phyloP scores from a whole-genome alignment of 2,329 filamentous ascomycete genomes.

The Penicillium sp. region DNA sequence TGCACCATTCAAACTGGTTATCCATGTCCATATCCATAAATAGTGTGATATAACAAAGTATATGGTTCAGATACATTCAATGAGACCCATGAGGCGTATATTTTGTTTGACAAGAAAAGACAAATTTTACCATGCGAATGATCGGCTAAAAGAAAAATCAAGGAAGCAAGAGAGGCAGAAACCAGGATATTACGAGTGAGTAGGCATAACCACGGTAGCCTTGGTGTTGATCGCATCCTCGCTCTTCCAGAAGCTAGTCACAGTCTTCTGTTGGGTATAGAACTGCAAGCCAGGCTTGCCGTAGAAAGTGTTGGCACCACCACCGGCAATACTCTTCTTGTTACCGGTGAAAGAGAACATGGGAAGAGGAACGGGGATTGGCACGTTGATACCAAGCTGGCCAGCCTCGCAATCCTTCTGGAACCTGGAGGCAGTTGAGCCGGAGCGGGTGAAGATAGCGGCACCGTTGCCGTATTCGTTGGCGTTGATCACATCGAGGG shows the following conservation, averaged over 20 bases:
- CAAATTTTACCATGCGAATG: background rate
- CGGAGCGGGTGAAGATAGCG: conserved; percentile 63
- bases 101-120: background rate
- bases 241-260: conserved; percentile 84
- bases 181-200: conserved; percentile 45
- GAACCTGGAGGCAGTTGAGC: conserved; percentile 60
- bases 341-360: conserved; percentile 67
- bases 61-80: conserved; percentile 4
- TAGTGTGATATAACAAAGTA: background rate
- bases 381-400: conserved; percentile 66
- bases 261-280: conserved; percentile 97
- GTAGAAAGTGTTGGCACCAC: conserved; percentile 92
- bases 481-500: conserved; percentile 62
- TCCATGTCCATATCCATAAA: background rate
- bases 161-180: background rate
- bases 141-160: conserved; percentile 3
- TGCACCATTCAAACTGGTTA: background rate
- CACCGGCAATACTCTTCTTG: conserved; percentile 89
- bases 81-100: background rate
- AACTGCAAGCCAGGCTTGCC: conserved; percentile 89
- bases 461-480: conserved; percentile 68
- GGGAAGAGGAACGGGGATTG: conserved; percentile 61
- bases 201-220: conserved; percentile 87
- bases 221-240: conserved; percentile 82
- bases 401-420: conserved; percentile 65